A percentile compares a stretch with the other conserved stretches of the same genome.
Evolutionary conservation across 495 filamentous ascomycete genomes (phyloP).

Genomic region (Aspergillus incahuasiensis): DNA sequence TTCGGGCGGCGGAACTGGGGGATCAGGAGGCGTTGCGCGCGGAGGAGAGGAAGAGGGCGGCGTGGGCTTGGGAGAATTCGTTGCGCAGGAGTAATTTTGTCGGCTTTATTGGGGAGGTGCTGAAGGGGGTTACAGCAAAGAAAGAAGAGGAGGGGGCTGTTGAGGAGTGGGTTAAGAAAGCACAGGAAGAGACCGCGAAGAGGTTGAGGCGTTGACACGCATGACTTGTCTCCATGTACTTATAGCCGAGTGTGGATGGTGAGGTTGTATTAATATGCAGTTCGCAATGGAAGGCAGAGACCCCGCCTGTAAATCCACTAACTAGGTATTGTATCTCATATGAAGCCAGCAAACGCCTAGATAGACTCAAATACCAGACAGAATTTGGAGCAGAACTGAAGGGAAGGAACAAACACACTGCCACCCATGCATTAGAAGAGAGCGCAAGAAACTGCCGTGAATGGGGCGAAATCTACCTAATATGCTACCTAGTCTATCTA

Average conservation of each 20-base stretch:
- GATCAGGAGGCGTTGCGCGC: conserved; percentile 71
- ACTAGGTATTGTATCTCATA: no score
- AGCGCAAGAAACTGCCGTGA: not conserved
- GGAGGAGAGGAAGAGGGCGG: conserved; percentile 78
- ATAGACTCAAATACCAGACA: no score
- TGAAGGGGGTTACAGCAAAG: conserved; percentile 72
- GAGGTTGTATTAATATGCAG: no score
- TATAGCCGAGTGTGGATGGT: no score
- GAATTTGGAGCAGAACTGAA: no score
- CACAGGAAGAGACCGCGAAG: conserved; percentile 64
- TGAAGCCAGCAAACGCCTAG: no score
- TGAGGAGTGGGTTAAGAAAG: conserved; percentile 73
- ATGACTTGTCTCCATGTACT: not conserved
- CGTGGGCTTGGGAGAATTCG: conserved; percentile 96
- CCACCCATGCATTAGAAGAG: not conserved
- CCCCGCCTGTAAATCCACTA: no score
- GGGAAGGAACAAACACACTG: not conserved
- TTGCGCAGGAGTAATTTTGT: conserved; percentile 92
- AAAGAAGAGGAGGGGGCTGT: conserved; percentile 68
- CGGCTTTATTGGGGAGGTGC: conserved; percentile 85
- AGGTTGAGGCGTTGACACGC: conserved; percentile 48
- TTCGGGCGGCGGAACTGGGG: conserved; percentile 72
- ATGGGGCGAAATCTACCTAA: conserved; percentile 7
- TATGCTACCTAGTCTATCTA: conserved; percentile 12
- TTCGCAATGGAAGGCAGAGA: no score